Evolutionary conservation across 768 basidiomycete species (phyloP), one percentile per base, ranked within the genome.

Genomic region (Saitozyma sp.): DNA sequence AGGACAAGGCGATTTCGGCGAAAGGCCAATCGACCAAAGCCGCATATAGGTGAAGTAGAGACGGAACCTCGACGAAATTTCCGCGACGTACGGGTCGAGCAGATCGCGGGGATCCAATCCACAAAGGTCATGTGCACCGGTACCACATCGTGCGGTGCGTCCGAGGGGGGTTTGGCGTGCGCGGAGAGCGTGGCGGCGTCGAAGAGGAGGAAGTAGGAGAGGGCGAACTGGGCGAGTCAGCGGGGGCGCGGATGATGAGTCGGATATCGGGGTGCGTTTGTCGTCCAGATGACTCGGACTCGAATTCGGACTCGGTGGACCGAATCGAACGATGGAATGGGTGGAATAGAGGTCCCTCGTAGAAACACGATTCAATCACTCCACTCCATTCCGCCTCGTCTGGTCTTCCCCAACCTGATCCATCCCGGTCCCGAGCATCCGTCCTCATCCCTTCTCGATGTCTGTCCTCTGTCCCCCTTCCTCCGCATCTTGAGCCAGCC

Each of bases 61-160:
- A 29, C 29, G 29, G 29, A 58, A 10, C 13, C 13, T 17, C 1
- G 29, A 29, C 29, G 29, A 5, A 29, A 29, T 5, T 42, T 39
- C n/a, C 10, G 11, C 14, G 38, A 78, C 79, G 56, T 48, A 80
- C 79, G 81, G 39, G 96, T 85, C 8, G 91, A 92, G 80, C 89
- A 92, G 69, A 98, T 86, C 19, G 94, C 95, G 0, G 95, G 92
- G n/a, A 96, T 83, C 96, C 96, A 99, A 83, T 98, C 96, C 59
- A 92, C 87, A 77, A 97, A 96, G 11, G 85, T 82, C 77, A 99
- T 90, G 73, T 92, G 92, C 11, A 89, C 86, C 9, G 88, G 88
- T 1, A 86, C 82, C 0, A 86, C 85, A 56, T 86, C 83, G 68
- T 88, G 84, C 2, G 89, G 88, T 5, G 87, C 84, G 45, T 86